These are phyloP conservation scores for Colletotrichum salicis DNA, from an alignment of 2,329 filamentous ascomycete species.

Conservation along the genomic window DNA sequence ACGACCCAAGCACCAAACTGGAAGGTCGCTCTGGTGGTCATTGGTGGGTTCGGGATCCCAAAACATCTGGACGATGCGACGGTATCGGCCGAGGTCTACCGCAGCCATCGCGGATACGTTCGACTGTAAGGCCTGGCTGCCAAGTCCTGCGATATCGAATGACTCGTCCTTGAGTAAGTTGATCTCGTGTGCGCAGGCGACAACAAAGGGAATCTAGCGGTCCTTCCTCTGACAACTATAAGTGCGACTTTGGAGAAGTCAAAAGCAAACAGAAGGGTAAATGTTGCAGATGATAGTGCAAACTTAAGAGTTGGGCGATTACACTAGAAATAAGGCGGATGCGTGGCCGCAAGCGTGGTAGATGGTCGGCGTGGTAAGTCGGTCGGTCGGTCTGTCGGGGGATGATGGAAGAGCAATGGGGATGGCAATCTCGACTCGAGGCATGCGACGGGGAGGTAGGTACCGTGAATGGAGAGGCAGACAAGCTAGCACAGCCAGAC, in stretches of 20 bases:
- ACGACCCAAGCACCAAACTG: conserved; percentile 84
- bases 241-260: neutral
- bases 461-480: neutral
- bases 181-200: neutral
- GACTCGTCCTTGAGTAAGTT: neutral
- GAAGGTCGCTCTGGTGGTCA: conserved; percentile 71
- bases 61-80: conserved; percentile 88
- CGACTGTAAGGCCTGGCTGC: neutral
- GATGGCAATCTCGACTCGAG: neutral
- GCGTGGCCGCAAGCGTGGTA: neutral
- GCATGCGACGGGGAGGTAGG: neutral
- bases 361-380: neutral
- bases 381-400: too few species aligned
- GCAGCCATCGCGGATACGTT: conserved; percentile 57
- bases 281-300: neutral
- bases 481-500: neutral
- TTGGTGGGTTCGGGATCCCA: conserved; percentile 92
- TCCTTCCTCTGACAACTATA: neutral
- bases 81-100: conserved; percentile 79
- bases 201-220: neutral
- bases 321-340: neutral
- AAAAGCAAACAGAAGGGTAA: neutral
- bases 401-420: neutral
- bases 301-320: neutral
- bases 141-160: neutral